These are phyloP conservation scores for Gynandropsis gynandra DNA, from an alignment of 345 rosid species.

Conservation along the genomic window DNA sequence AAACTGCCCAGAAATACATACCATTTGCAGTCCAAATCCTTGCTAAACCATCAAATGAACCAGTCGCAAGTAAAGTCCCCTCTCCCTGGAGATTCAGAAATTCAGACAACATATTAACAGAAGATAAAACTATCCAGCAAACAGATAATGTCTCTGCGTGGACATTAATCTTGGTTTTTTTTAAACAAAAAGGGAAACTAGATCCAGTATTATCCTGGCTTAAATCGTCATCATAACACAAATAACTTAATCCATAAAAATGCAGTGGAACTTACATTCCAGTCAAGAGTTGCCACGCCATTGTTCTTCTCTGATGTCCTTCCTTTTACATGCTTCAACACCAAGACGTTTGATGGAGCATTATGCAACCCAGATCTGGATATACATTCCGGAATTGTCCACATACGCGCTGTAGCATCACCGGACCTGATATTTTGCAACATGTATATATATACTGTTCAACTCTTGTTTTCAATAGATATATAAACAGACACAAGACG, in stretches of 20 bases:
- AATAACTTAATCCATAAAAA: slow-evolving; percentile 10
- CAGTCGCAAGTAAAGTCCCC: slow-evolving; percentile 91
- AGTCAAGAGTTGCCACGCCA: slow-evolving; percentile 96
- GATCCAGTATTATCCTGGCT: too few species aligned
- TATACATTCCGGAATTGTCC: slow-evolving; percentile 69
- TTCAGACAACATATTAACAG: slow-evolving; percentile 7
- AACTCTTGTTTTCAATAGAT: neutral
- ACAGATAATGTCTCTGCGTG: too few species aligned
- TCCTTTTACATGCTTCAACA: slow-evolving; percentile 91
- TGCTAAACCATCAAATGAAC: slow-evolving; percentile 95
- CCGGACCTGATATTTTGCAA: slow-evolving; percentile 58
- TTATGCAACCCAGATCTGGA: slow-evolving; percentile 42
- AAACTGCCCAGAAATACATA: slow-evolving; percentile 22
- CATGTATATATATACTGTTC: too few species aligned
- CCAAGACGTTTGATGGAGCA: slow-evolving; percentile 49
- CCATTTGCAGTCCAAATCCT: slow-evolving; percentile 86
- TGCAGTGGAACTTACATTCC: slow-evolving; percentile 72
- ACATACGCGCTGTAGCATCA: slow-evolving; percentile 96
- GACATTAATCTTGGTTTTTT: too few species aligned
- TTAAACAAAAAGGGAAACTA: too few species aligned
- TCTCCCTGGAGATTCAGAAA: slow-evolving; percentile 52
- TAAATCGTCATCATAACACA: too few species aligned
- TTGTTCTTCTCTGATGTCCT: slow-evolving; percentile 94
- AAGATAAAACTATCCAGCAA: too few species aligned
- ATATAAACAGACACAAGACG: neutral